Evolutionary conservation across 2,329 filamentous ascomycete genomes (phyloP).

Genomic region (Catunica adiposa): DNA sequence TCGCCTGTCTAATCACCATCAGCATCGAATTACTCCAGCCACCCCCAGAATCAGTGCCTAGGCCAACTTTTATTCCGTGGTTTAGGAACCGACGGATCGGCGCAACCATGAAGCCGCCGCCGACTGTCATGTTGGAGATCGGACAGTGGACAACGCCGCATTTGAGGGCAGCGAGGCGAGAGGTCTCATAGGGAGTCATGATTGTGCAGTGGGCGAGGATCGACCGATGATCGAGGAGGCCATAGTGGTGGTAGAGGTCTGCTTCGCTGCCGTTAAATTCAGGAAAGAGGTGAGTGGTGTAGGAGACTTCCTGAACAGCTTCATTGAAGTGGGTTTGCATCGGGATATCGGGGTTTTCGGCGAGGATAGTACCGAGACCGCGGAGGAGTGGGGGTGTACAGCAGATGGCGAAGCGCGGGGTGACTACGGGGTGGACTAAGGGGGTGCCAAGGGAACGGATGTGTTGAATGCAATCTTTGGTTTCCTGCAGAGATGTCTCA

Average conservation of each 20-base stretch:
- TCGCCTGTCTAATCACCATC: constrained; percentile 39
- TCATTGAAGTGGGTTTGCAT: constrained; percentile 56
- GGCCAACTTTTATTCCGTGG: constrained; percentile 44
- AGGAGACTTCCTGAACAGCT: constrained; percentile 40
- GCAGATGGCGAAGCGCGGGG: constrained; percentile 44
- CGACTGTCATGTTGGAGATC: constrained; percentile 45
- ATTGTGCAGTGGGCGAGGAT: constrained; percentile 53
- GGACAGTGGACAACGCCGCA: constrained; percentile 51
- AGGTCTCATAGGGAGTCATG: constrained; percentile 39
- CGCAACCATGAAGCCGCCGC: constrained; percentile 45
- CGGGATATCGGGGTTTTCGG: constrained; percentile 30
- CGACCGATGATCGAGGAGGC: constrained; percentile 35
- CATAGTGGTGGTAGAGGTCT: constrained; percentile 40
- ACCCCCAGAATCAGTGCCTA: constrained; percentile 49
- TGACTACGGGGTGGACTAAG: constrained; percentile 35
- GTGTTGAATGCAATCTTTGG: constrained; percentile 31
- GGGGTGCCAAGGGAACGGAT: constrained; percentile 24
- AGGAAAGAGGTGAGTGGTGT: constrained; percentile 39
- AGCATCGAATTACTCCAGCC: constrained; percentile 45
- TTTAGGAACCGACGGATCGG: constrained; percentile 40
- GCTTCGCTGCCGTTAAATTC: constrained; percentile 35
- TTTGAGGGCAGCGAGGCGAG: constrained; percentile 26
- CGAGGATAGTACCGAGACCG: constrained; percentile 38
- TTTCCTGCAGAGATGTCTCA: constrained; percentile 32
- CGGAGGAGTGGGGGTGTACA: constrained; percentile 37